Conservation (phyloP, 768 basidiomycete species). For the Lentinula sp. region DNA sequence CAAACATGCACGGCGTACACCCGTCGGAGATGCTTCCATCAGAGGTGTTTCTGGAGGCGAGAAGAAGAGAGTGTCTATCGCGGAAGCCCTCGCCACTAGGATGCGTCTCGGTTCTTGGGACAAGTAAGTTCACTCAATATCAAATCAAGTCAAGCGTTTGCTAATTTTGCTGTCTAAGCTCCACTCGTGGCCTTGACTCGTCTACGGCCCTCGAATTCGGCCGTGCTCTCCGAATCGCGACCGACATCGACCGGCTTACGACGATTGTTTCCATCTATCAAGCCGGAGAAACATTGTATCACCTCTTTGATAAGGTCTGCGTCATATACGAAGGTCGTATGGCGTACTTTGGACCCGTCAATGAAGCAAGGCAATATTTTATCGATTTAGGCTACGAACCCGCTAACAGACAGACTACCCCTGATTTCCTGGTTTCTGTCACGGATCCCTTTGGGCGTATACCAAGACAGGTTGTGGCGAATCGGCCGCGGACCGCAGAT, state of each 20-base stretch:
- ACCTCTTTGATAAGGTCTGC: constrained; percentile 70
- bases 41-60: constrained; percentile 74
- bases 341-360: constrained; percentile 68
- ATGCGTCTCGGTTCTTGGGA: constrained; percentile 70
- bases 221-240: constrained; percentile 55
- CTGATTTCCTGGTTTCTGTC: constrained; percentile 57
- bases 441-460: constrained; percentile 59
- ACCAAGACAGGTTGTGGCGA: constrained; percentile 32
- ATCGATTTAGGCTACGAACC: constrained; percentile 59
- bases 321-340: constrained; percentile 70
- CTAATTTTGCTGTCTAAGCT: constrained; percentile 31
- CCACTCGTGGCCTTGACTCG: constrained; percentile 59
- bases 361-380: constrained; percentile 66
- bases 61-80: constrained; percentile 79
- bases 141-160: background rate
- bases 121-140: constrained; percentile 40
- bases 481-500: constrained; percentile 44
- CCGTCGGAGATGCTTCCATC: constrained; percentile 72
- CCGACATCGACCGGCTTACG: constrained; percentile 45
- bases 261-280: constrained; percentile 86
- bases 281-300: constrained; percentile 62
- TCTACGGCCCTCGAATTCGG: constrained; percentile 73
- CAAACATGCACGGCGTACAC: constrained; percentile 62
- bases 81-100: constrained; percentile 60
- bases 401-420: constrained; percentile 58